Evolutionary conservation across 2,329 filamentous ascomycete species (phyloP), one percentile per base, ranked within the genome.

Genomic region (Botrytis medusae): DNA sequence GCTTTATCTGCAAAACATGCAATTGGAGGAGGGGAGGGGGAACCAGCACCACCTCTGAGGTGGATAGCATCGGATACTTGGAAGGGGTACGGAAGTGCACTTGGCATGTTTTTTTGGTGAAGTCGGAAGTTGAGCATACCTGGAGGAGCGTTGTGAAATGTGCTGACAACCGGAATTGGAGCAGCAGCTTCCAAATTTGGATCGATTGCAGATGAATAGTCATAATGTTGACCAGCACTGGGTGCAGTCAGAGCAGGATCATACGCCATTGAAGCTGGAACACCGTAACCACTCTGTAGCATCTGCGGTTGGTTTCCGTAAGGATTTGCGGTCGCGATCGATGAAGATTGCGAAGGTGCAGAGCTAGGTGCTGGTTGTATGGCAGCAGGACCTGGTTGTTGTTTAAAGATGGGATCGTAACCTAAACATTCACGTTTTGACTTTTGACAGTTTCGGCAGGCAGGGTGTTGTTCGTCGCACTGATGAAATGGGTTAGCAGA

Each of bases 391-490:
- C 90, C 89, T 63, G 80, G 79, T 71, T 91, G 88, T 77, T 88
- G 88, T 83, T 94, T 93, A 85, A 95, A 96, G 79, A 95, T 93
- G 54, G 93, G 93, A 80, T 96, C 93, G 88, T 96, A 96, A 72
- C 93, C 93, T 67, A 94, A 82, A 80, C 93, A 96, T 79, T 95
- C 93, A 80, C 93, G 92, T 84, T 95, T 96, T 78, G 92, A 94
- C 83, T 96, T 96, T 81, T 92, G 91, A 84, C 93, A 96, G 81
- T 96, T 94, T 84, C 94, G 91, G 86, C 96, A 99, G 74, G 92
- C 91, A 34, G 96, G 96, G 83, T 97, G 94, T 75, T 90, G 91
- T 86, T 99, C 96, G 88, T 98, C 96, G 85, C 96, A 99, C 96
- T 98, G 82, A 77, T 74, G 75, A 76, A 74, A 77, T 6, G 40